Evolutionary conservation across 225 moss, liverwort and hornwort genomes (phyloP).

Genomic region (Takakia lepidozioides): DNA sequence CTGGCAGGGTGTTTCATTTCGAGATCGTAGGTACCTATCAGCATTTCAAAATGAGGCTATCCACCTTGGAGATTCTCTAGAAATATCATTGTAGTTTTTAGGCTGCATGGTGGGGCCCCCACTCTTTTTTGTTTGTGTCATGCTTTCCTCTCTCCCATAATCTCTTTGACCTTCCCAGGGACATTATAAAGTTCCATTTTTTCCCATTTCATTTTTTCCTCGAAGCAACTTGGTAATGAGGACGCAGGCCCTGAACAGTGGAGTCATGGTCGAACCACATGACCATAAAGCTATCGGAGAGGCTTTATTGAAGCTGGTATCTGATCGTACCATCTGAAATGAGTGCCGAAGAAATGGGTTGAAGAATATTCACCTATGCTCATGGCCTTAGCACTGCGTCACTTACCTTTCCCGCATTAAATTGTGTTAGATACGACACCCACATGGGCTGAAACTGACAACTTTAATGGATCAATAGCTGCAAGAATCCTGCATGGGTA

Average conservation of each 20-base stretch:
- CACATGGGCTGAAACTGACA: conserved; percentile 40
- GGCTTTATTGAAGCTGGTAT: conserved; percentile 40
- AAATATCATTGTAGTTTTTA: too few species aligned
- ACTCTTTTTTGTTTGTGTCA: too few species aligned
- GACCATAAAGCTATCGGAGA: conserved; percentile 35
- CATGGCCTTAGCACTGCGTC: conserved; percentile 58
- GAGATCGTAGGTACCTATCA: too few species aligned
- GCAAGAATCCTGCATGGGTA: too few species aligned
- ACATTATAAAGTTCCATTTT: too few species aligned
- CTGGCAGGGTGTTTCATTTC: too few species aligned
- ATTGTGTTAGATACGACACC: conserved; percentile 43
- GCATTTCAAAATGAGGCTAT: too few species aligned
- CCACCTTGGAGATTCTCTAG: too few species aligned
- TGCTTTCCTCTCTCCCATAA: too few species aligned
- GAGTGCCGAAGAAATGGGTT: conserved; percentile 44
- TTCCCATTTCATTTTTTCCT: background rate
- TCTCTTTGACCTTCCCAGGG: too few species aligned
- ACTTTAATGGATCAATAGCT: too few species aligned
- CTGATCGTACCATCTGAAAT: conserved; percentile 35
- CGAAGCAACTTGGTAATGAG: background rate
- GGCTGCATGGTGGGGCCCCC: too few species aligned
- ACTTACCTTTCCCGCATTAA: conserved; percentile 40
- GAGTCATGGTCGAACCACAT: conserved; percentile 49
- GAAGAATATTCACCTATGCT: conserved; percentile 47
- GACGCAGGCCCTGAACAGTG: conserved; percentile 38